These are phyloP conservation scores for Candida vartiovaarae DNA, from an alignment of 805 yeast species.

Conservation along the genomic window DNA sequence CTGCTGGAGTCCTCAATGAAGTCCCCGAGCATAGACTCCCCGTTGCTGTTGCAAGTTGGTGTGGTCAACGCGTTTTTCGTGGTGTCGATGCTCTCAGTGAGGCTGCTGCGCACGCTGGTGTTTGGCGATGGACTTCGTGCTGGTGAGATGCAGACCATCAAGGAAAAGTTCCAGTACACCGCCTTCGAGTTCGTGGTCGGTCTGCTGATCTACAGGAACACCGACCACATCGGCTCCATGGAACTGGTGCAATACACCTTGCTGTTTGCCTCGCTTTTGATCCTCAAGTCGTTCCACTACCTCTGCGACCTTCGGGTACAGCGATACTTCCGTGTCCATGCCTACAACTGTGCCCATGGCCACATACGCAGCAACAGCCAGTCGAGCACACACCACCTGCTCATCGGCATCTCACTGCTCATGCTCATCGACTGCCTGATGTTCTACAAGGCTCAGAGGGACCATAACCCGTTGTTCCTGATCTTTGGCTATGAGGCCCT, in stretches of 20 bases:
- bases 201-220: conserved; percentile 8
- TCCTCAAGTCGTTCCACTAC: conserved; percentile 18
- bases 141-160: conserved; percentile 5
- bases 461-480: conserved; percentile 3
- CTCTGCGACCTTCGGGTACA: conserved; percentile 12
- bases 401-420: conserved; percentile 6
- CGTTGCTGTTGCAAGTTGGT: conserved; percentile 9
- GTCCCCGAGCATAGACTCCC: conserved; percentile 1
- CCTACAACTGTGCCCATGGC: too few relatives aligned
- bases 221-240: background rate
- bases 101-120: conserved; percentile 6
- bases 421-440: conserved; percentile 4
- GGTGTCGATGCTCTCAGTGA: conserved; percentile 1
- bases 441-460: conserved; percentile 2
- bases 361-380: too few relatives aligned
- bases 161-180: conserved; percentile 12
- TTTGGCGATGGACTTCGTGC: conserved; percentile 8
- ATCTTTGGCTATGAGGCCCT: conserved; percentile 18
- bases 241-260: conserved; percentile 6
- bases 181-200: conserved; percentile 16
- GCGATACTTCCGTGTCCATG: background rate
- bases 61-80: conserved; percentile 6
- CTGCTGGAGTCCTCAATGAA: conserved; percentile 2
- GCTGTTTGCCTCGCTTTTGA: conserved; percentile 9
- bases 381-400: background rate